phyloP scores from a whole-genome alignment of 495 filamentous ascomycete genomes.

The Cairneyella variabilis region DNA sequence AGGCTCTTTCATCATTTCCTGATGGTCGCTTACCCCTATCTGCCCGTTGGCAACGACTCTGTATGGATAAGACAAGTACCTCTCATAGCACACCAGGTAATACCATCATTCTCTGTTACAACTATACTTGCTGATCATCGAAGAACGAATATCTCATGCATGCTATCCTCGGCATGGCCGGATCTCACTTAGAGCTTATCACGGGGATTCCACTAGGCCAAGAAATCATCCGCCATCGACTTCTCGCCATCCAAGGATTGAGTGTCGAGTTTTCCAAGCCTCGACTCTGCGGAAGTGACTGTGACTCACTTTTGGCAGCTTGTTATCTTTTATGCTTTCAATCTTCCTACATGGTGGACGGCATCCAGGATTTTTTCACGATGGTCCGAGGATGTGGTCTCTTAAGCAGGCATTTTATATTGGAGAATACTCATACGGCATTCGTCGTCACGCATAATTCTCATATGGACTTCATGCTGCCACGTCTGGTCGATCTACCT shows the following conservation, averaged over 20 bases:
- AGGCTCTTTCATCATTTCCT: slow-evolving; percentile 24
- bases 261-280: slow-evolving; percentile 14
- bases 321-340: slow-evolving; percentile 23
- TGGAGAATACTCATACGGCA: slow-evolving; percentile 8
- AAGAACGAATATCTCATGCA: slow-evolving; percentile 27
- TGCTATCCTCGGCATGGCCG: slow-evolving; percentile 21
- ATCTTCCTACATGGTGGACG: slow-evolving; percentile 23
- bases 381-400: slow-evolving; percentile 20
- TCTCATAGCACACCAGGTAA: slow-evolving; percentile 23
- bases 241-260: slow-evolving; percentile 18
- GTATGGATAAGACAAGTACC: slow-evolving; percentile 20
- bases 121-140: neutral
- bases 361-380: slow-evolving; percentile 19
- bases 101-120: neutral
- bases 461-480: slow-evolving; percentile 18
- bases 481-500: slow-evolving; percentile 14
- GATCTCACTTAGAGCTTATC: slow-evolving; percentile 14
- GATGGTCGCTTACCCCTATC: slow-evolving; percentile 19
- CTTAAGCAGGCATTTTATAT: slow-evolving; percentile 6
- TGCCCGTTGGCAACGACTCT: slow-evolving; percentile 20
- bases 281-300: slow-evolving; percentile 7
- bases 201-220: slow-evolving; percentile 4
- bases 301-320: slow-evolving; percentile 19
- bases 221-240: slow-evolving; percentile 17
- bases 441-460: slow-evolving; percentile 12